Base-by-base conservation (phyloP, 2,329 filamentous ascomycete species). In the Aspergillus japonicus region DNA sequence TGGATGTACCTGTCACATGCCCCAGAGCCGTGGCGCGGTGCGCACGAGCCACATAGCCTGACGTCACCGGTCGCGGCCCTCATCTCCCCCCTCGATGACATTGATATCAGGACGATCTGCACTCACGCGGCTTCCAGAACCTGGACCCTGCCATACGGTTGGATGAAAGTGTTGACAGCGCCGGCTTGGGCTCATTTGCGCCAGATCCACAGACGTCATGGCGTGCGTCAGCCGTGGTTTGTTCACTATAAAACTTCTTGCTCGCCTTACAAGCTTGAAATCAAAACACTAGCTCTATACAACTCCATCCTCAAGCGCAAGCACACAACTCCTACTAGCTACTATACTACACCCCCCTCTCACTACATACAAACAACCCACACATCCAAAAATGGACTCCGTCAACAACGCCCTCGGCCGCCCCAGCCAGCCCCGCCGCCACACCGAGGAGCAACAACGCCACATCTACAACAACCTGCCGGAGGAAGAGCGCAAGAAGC, bases 401-500 rank as follows among this genome's bases (percentile, higher is more conserved):
- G 39, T 58, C 50, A 49, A 54, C 35, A 51, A 54, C 29, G 11
- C 31, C 47, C 35, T 50, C n/a, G 47, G 23, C 44, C 47, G 50
- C 54, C 39, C 44, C 11, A 58, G 54, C 60, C 16, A 48, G 54
- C 4, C 26, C n/a, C 53, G 26, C 21, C 6, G 16, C 2, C 61
- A 62, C 50, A 62, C 61, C 2, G 66, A 68, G 47, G 66, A 66
- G 23, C 64, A 68, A 54, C 67, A 63, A 21, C 64, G 55, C 11
- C 59, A 63, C 14, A 47, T 68, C 29, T 69, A 67, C 53, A 61
- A 62, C 33, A 63, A 50, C 44, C 62, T 64, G 11, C 60, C 64
- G 3, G 54, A 57, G 4, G 58, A 67, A 4, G 53, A 68, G 11
- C 61, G 66, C 49, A 39, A 68, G 12, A 62, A 64, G 12, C 66